phyloP scores from a whole-genome alignment of 202 grass and related monocot species.

The Setaria italica region DNA sequence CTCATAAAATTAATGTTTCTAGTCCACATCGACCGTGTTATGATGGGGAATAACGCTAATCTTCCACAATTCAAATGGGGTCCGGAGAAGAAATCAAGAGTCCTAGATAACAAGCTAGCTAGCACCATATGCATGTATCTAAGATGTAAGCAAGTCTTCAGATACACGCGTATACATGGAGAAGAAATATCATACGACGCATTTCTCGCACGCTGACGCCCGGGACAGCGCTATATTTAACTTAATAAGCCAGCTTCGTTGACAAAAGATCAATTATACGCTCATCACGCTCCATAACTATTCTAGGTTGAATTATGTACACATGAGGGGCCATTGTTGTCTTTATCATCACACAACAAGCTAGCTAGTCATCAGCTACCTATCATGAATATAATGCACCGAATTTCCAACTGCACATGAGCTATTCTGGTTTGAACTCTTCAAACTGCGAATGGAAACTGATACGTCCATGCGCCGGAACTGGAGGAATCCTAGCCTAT shows the following conservation, averaged over 20 bases:
- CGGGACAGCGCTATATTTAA: background rate
- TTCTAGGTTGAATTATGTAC: background rate
- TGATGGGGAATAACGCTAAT: background rate
- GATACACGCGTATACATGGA: background rate
- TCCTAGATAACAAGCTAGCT: slow-evolving; percentile 7
- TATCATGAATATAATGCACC: background rate
- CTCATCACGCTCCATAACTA: background rate
- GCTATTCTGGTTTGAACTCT: background rate
- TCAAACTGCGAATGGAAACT: background rate
- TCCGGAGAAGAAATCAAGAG: background rate
- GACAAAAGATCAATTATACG: background rate
- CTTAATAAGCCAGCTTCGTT: background rate
- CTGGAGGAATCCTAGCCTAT: background rate
- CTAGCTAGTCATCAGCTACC: background rate
- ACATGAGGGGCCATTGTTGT: background rate
- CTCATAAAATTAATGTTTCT: background rate
- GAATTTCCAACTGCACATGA: background rate
- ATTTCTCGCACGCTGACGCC: background rate
- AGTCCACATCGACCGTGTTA: background rate
- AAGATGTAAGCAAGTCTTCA: slow-evolving; percentile 23
- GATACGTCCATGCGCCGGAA: background rate
- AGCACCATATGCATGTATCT: background rate
- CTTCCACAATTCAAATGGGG: background rate
- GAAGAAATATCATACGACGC: background rate
- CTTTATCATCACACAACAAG: background rate